A percentile compares a stretch with the other conserved stretches of the same genome.
These are phyloP conservation scores for Mycena amicta DNA, from an alignment of 768 basidiomycete genomes.

Conservation along the genomic window DNA sequence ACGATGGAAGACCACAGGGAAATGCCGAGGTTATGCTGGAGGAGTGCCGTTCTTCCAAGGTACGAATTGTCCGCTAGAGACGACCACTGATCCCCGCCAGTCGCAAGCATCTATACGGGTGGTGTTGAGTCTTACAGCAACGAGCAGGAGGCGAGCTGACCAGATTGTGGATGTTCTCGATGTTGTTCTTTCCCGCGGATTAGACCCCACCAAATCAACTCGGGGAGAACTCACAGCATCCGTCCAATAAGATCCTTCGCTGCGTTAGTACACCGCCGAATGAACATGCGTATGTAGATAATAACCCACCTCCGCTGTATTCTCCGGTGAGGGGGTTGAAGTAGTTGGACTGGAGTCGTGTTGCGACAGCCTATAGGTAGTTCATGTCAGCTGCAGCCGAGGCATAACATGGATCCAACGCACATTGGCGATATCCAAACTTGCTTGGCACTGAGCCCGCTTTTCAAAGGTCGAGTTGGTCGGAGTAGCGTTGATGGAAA, in stretches of 20 bases:
- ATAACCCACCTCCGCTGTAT: conserved; percentile 43
- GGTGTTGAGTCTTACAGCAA: not conserved
- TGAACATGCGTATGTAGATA: too few relatives aligned
- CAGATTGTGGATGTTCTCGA: conserved; percentile 59
- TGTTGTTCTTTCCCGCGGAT: conserved; percentile 47
- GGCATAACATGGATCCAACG: not conserved
- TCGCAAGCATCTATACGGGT: conserved; percentile 46
- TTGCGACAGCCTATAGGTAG: conserved; percentile 32
- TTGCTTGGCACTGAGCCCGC: conserved; percentile 8
- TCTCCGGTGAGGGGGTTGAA: conserved; percentile 42
- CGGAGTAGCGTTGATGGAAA: not conserved
- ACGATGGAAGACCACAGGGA: conserved; percentile 47
- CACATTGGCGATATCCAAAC: conserved; percentile 4
- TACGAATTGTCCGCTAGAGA: conserved; percentile 45
- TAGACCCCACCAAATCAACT: too few relatives aligned
- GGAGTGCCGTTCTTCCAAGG: conserved; percentile 44
- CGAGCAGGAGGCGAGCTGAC: not conserved
- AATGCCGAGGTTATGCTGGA: conserved; percentile 28
- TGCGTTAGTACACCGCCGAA: not conserved
- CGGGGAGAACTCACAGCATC: conserved; percentile 51
- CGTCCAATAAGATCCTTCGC: conserved; percentile 55
- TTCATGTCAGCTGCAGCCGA: too few relatives aligned
- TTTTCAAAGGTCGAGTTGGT: not conserved
- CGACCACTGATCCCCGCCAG: conserved; percentile 42
- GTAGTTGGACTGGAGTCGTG: conserved; percentile 40